Conservation (phyloP, 148 eudicot genomes). For the Silene uniflora region DNA sequence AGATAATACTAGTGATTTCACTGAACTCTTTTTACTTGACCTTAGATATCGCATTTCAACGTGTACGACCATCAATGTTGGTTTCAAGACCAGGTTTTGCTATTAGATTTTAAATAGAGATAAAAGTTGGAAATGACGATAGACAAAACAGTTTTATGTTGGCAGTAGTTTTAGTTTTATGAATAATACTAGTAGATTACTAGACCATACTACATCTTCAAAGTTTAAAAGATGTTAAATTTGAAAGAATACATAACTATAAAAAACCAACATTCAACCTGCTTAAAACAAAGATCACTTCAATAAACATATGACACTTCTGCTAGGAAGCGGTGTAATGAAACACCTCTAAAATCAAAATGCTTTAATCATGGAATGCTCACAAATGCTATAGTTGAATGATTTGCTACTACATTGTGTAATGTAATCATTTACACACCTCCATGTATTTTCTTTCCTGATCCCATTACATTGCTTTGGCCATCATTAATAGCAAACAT, state of each 20-base stretch:
- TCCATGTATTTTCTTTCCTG: not conserved
- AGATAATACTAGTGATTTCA: not conserved
- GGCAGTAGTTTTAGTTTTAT: not conserved
- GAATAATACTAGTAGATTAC: no score
- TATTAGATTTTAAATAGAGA: not conserved
- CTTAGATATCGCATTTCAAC: not conserved
- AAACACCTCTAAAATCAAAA: not conserved
- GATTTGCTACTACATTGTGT: not conserved
- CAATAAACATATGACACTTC: no score
- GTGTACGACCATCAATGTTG: not conserved
- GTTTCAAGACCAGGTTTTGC: not conserved
- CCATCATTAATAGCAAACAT: not conserved
- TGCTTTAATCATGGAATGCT: not conserved
- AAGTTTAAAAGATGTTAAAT: no score
- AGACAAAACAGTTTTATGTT: not conserved
- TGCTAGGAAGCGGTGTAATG: no score
- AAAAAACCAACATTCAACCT: no score
- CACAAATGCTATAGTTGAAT: not conserved
- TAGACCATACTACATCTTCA: no score
- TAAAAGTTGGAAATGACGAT: not conserved
- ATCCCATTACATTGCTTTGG: not conserved
- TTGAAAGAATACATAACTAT: no score
- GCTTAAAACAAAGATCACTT: no score
- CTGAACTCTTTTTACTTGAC: not conserved
- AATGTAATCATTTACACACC: not conserved